These are phyloP conservation scores for Penicillium psychrofluorescens DNA, from an alignment of 495 filamentous ascomycete genomes.

Conservation along the genomic window DNA sequence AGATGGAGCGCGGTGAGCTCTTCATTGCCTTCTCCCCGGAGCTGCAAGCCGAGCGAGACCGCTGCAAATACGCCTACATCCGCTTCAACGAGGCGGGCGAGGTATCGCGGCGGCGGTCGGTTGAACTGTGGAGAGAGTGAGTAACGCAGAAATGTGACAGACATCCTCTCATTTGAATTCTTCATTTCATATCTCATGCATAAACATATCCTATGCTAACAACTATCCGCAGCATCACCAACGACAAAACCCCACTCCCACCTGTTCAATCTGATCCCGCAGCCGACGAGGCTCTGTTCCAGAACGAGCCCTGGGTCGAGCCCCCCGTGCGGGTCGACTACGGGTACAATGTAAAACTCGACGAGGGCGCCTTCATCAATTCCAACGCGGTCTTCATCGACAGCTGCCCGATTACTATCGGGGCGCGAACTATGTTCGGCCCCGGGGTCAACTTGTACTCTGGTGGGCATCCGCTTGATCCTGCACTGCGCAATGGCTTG, in stretches of 20 bases:
- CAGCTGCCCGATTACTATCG: slow-evolving; percentile 69
- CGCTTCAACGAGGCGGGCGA: slow-evolving; percentile 58
- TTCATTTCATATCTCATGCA: no score
- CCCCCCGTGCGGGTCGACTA: slow-evolving; percentile 68
- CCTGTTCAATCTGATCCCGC: slow-evolving; percentile 41
- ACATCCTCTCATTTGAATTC: no score
- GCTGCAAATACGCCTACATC: slow-evolving; percentile 51
- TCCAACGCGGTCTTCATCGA: slow-evolving; percentile 70
- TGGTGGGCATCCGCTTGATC: slow-evolving; percentile 72
- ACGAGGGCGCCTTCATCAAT: slow-evolving; percentile 68
- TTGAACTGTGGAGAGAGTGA: slow-evolving; percentile 72
- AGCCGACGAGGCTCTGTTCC: slow-evolving; percentile 54
- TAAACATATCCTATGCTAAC: no score
- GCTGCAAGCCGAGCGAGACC: slow-evolving; percentile 46
- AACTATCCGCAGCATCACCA: slow-evolving; percentile 38
- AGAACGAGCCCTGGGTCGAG: slow-evolving; percentile 61
- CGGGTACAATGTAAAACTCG: slow-evolving; percentile 64
- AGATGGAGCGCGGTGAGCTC: slow-evolving; percentile 36
- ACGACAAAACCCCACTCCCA: slow-evolving; percentile 56
- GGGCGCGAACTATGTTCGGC: slow-evolving; percentile 70
- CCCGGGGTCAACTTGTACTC: slow-evolving; percentile 67
- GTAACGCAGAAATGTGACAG: slow-evolving; percentile 10
- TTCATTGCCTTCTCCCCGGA: slow-evolving; percentile 49
- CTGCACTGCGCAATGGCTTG: slow-evolving; percentile 62
- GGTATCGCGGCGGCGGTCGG: slow-evolving; percentile 45